Evolutionary conservation across 805 yeast genomes (phyloP).

Genomic region (Barnettozyma californica): DNA sequence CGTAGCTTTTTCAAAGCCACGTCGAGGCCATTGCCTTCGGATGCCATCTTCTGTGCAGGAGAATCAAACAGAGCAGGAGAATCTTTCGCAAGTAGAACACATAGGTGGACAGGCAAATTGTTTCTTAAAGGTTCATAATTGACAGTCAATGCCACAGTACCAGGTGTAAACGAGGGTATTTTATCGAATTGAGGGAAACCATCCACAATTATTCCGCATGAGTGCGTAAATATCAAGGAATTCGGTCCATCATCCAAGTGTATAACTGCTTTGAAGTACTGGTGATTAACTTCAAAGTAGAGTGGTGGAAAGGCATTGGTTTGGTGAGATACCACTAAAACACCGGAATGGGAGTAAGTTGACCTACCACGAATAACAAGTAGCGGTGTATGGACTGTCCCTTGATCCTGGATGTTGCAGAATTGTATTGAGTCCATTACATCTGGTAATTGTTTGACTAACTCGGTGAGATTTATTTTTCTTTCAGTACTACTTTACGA

Average conservation of each 20-base stretch:
- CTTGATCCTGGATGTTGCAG: slow-evolving; percentile 29
- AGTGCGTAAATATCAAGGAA: slow-evolving; percentile 44
- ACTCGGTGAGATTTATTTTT: too few relatives aligned
- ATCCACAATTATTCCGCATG: slow-evolving; percentile 31
- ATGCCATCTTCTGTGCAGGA: slow-evolving; percentile 41
- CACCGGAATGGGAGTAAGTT: slow-evolving; percentile 27
- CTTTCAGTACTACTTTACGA: too few relatives aligned
- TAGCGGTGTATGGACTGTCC: slow-evolving; percentile 42
- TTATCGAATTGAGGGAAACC: slow-evolving; percentile 25
- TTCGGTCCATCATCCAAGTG: slow-evolving; percentile 71
- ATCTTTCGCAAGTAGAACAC: slow-evolving; percentile 71
- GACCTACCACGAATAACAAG: slow-evolving; percentile 44
- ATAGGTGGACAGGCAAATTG: slow-evolving; percentile 77
- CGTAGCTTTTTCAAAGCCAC: slow-evolving; percentile 69
- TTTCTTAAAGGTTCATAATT: slow-evolving; percentile 51
- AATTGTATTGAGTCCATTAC: slow-evolving; percentile 21
- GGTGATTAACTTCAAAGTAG: slow-evolving; percentile 60
- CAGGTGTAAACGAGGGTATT: slow-evolving; percentile 3
- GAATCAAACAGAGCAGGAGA: slow-evolving; percentile 68
- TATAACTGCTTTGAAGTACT: slow-evolving; percentile 69
- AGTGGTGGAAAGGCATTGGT: slow-evolving; percentile 52
- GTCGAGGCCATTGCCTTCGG: slow-evolving; percentile 64
- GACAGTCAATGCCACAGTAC: slow-evolving; percentile 28
- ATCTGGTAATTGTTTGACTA: neutral
- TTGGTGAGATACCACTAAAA: slow-evolving; percentile 38